Evolutionary conservation across 306 rosid species (phyloP), one percentile per base, ranked within the genome.

Genomic region (Echinosophora koreensis): DNA sequence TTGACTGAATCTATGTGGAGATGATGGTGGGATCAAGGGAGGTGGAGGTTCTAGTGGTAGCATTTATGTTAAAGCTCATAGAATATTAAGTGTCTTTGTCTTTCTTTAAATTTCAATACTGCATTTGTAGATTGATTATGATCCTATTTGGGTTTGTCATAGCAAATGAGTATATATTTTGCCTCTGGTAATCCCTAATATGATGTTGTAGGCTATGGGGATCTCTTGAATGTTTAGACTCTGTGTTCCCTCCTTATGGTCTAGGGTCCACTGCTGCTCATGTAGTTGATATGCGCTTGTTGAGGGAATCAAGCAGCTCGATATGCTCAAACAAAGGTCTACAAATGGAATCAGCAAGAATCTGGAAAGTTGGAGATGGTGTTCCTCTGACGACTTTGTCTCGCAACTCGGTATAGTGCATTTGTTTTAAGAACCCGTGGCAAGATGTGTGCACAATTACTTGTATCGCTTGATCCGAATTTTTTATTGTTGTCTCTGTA

Each of bases 1-100:
- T n/a, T n/a, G n/a, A n/a, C n/a, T n/a, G n/a, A n/a, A n/a, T n/a
- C n/a, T n/a, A n/a, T n/a, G 88, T 62, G 98, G 98, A 34, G 98
- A 95, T 34, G 84, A 92, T 77, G 97, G 95, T 22, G 92, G 97
- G 50, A 79, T 87, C 52, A 90, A 95, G 81, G 98, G 97, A 74
- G 98, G 98, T 39, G 97, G 98, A 65, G 98, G 98, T 37, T 95
- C 98, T 18, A 97, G 96, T 46, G 98, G 98, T 66, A 95, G 98
- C 93, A 88, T 95, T 79, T 92, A 22, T 79, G 63, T 95, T 72
- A 79, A 74, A 72, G 90, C 96, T 79, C 81, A 62, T 66, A 87
- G 96, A 87, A 88, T 92, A 97, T 95, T 89, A 84, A 80, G 57
- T 75, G 76, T 57, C 58, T 35, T 49, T 49, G 17, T 14, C 17